These are phyloP conservation scores for Inosperma sp. DNA, from an alignment of 768 basidiomycete species.

Conservation along the genomic window DNA sequence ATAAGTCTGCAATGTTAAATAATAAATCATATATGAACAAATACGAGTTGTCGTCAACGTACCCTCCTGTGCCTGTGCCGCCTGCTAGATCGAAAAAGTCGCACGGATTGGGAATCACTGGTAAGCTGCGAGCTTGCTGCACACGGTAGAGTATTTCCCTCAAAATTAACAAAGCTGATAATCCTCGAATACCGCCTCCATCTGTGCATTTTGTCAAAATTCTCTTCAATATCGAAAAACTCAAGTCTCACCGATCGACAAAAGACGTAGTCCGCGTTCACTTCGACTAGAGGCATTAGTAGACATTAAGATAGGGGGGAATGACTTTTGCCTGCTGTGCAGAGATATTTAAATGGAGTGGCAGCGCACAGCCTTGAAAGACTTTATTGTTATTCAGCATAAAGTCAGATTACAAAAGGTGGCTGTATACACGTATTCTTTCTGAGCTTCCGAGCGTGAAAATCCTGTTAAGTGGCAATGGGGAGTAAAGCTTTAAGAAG, in stretches of 20 bases:
- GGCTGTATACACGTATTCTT: too few species aligned
- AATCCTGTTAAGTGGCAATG: too few species aligned
- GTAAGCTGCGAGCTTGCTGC: not conserved
- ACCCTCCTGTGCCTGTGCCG: constrained; percentile 1
- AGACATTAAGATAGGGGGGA: too few species aligned
- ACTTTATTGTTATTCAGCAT: too few species aligned
- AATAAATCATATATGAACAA: not conserved
- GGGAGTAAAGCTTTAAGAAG: too few species aligned
- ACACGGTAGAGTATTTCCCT: not conserved
- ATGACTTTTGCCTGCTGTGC: too few species aligned
- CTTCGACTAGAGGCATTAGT: too few species aligned
- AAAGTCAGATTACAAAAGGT: too few species aligned
- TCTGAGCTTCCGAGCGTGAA: too few species aligned
- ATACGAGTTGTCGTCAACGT: not conserved
- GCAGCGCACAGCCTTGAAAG: too few species aligned
- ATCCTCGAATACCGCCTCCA: not conserved
- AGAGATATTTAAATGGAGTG: too few species aligned
- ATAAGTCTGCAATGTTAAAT: not conserved
- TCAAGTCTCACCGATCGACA: constrained; percentile 2
- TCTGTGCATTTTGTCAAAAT: not conserved
- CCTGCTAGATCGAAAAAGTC: constrained; percentile 2
- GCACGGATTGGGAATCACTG: not conserved
- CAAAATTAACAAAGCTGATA: constrained; percentile 1
- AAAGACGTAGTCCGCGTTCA: not conserved
- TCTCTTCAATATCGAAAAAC: not conserved